Conservation (phyloP, 2,329 filamentous ascomycete genomes). For the Tolypocladium amazonense region DNA sequence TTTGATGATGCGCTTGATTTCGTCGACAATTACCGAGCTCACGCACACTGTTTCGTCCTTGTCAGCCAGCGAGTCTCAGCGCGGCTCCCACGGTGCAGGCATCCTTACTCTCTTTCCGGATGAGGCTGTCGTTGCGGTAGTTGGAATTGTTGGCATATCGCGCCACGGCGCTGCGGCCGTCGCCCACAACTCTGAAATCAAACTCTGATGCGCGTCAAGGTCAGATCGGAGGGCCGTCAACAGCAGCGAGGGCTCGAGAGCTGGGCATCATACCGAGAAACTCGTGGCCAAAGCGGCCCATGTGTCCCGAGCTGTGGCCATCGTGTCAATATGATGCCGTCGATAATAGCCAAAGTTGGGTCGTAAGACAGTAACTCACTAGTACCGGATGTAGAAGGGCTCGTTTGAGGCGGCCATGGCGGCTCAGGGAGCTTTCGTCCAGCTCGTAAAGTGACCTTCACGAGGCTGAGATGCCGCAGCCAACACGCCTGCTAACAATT, state of each 20-base stretch:
- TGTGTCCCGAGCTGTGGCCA: slow-evolving; percentile 74
- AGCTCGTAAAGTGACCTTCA: background rate
- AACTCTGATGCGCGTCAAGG: slow-evolving; percentile 56
- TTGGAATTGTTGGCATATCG: slow-evolving; percentile 99
- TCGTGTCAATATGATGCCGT: background rate
- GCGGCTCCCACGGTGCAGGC: background rate
- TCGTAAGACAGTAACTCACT: slow-evolving; percentile 50
- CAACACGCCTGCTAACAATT: background rate
- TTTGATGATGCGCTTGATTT: slow-evolving; percentile 96
- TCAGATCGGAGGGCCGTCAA: background rate
- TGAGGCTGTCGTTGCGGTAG: slow-evolving; percentile 96
- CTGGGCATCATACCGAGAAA: slow-evolving; percentile 60
- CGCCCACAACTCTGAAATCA: slow-evolving; percentile 85
- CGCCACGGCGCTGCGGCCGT: slow-evolving; percentile 85
- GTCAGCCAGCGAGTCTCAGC: background rate
- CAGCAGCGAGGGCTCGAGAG: background rate
- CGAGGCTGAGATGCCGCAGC: background rate
- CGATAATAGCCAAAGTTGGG: background rate
- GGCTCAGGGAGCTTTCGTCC: background rate
- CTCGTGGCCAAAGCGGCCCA: slow-evolving; percentile 94
- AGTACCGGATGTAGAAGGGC: slow-evolving; percentile 93
- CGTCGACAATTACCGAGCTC: slow-evolving; percentile 77
- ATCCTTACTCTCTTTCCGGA: slow-evolving; percentile 93
- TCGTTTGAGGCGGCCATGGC: slow-evolving; percentile 60
- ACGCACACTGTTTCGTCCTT: slow-evolving; percentile 68